Conservation (phyloP, 768 basidiomycete species). For the Panaeolus papilionaceus region DNA sequence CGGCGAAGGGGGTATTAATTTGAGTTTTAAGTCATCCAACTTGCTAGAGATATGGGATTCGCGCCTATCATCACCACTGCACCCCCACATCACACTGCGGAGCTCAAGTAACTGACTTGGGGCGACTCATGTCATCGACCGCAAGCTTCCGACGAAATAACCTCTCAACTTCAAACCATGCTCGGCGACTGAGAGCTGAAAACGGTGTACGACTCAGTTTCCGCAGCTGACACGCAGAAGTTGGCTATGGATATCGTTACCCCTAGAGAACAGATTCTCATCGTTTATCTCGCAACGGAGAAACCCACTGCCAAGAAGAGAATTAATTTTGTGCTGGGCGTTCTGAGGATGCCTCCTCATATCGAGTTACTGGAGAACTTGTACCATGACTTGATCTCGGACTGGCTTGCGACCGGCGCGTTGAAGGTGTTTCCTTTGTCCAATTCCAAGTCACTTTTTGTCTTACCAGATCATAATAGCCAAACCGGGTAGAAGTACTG, state of each 20-base stretch:
- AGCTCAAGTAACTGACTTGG: constrained; percentile 42
- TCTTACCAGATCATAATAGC: constrained; percentile 34
- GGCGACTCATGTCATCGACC: constrained; percentile 46
- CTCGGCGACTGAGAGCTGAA: constrained; percentile 29
- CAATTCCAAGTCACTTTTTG: neutral
- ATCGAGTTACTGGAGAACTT: constrained; percentile 18
- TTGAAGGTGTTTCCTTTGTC: constrained; percentile 26
- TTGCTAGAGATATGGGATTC: constrained; percentile 45
- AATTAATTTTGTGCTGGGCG: constrained; percentile 16
- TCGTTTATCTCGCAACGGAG: neutral
- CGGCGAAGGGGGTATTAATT: constrained; percentile 24
- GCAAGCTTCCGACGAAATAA: constrained; percentile 17
- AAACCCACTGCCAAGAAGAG: constrained; percentile 23
- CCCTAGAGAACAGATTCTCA: neutral
- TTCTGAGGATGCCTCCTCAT: constrained; percentile 21
- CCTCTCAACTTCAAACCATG: constrained; percentile 21
- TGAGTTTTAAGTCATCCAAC: constrained; percentile 40
- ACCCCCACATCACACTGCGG: constrained; percentile 31
- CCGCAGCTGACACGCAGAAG: constrained; percentile 44
- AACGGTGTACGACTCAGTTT: constrained; percentile 38
- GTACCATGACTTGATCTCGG: constrained; percentile 23
- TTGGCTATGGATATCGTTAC: constrained; percentile 33
- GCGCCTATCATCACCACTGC: constrained; percentile 48
- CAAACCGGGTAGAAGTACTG: constrained; percentile 49
- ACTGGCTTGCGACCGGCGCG: constrained; percentile 27